Percentiles rank a stretch among this genome's conserved stretches.
These are phyloP conservation scores for Leccinum uliginosum DNA, from an alignment of 768 basidiomycete genomes.

Conservation along the genomic window DNA sequence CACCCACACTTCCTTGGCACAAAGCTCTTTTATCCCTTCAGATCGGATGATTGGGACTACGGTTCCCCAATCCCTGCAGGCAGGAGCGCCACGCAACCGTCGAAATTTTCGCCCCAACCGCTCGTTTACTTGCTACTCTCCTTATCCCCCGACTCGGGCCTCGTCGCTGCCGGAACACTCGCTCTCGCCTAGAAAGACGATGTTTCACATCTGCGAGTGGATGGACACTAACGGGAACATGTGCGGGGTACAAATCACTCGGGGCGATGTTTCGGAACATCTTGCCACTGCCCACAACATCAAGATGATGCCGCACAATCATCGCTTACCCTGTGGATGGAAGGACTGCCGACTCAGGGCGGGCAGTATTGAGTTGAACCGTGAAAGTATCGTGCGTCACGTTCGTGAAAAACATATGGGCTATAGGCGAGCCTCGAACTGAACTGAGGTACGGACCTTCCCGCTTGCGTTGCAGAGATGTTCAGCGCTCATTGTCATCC, in stretches of 20 bases:
- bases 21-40: background rate
- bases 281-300: constrained; percentile 6
- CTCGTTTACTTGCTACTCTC: background rate
- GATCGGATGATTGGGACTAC: background rate
- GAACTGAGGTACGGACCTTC: background rate
- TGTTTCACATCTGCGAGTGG: constrained; percentile 10
- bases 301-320: fast-evolving
- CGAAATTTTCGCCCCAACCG: background rate
- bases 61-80: too few species aligned
- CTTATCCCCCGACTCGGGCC: background rate
- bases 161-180: background rate
- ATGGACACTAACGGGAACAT: background rate
- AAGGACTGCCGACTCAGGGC: background rate
- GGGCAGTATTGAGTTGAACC: background rate
- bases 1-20: background rate
- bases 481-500: background rate
- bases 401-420: constrained; percentile 12
- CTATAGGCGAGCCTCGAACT: constrained; percentile 1
- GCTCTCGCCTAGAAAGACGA: background rate
- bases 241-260: constrained; percentile 1
- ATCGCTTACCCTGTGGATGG: constrained; percentile 5
- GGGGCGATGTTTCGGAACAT: background rate
- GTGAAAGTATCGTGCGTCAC: constrained; percentile 17
- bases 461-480: background rate
- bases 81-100: too few species aligned